These are phyloP conservation scores for Speleostelium caveatum DNA, from an alignment of 78 protist species.

Conservation along the genomic window DNA sequence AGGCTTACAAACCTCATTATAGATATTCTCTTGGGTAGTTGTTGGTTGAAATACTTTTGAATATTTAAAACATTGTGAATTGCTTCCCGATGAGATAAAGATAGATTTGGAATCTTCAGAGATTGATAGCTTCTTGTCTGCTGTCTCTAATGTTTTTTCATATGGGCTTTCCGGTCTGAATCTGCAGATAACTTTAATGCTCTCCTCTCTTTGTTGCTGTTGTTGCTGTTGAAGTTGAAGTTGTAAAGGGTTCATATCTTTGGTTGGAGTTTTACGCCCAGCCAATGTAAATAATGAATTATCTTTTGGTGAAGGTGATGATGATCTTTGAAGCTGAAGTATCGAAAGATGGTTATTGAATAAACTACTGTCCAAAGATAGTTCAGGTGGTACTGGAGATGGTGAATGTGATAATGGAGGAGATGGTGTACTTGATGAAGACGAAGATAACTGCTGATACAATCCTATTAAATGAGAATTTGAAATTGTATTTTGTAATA, in stretches of 20 bases:
- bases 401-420: slow-evolving; percentile 1
- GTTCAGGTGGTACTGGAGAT: slow-evolving; percentile 6
- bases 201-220: slow-evolving; percentile 14
- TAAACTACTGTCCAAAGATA: not conserved
- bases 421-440: not conserved
- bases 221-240: not conserved
- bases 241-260: not conserved
- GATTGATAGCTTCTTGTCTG: slow-evolving; percentile 7
- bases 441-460: not conserved
- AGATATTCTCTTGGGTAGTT: slow-evolving; percentile 44
- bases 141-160: not conserved
- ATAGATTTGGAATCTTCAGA: not conserved
- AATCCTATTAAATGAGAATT: not conserved
- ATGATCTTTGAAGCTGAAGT: slow-evolving; percentile 15
- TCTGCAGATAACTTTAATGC: slow-evolving; percentile 39
- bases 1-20: slow-evolving; percentile 27
- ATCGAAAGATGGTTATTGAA: slow-evolving; percentile 2
- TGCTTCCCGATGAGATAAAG: not conserved
- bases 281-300: not conserved
- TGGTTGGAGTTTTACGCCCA: no score
- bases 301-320: slow-evolving; percentile 33
- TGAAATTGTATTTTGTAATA: not conserved
- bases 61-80: slow-evolving; percentile 22
- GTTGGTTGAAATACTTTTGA: slow-evolving; percentile 17
- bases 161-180: slow-evolving; percentile 25